These are phyloP conservation scores for Eryngium alpinum DNA, from an alignment of 140 eudicot genomes.

Conservation along the genomic window DNA sequence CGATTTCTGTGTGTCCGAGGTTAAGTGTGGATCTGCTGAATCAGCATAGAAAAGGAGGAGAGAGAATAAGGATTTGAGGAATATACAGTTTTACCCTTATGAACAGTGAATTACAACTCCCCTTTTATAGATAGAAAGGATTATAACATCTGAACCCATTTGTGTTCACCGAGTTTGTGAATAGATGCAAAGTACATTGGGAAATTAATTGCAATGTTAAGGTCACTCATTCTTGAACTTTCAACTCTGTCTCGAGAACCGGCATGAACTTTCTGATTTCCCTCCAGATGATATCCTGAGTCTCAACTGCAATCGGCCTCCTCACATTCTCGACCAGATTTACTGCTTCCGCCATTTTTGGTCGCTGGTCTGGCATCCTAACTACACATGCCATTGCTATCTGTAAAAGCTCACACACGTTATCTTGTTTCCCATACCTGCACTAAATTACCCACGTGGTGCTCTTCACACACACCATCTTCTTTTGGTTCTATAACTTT, in stretches of 20 bases:
- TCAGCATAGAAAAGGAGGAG: too few species aligned
- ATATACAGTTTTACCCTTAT: too few species aligned
- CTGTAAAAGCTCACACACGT: constrained; percentile 90
- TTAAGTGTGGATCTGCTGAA: too few species aligned
- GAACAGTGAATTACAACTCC: too few species aligned
- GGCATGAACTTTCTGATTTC: constrained; percentile 26
- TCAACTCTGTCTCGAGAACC: constrained; percentile 24
- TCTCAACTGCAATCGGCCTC: constrained; percentile 31
- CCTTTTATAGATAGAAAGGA: too few species aligned
- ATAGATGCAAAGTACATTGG: constrained; percentile 13
- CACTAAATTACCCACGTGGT: too few species aligned
- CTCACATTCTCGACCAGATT: constrained; percentile 69
- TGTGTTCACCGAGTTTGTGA: constrained; percentile 52
- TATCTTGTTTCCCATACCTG: constrained; percentile 77
- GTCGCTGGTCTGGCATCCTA: constrained; percentile 70
- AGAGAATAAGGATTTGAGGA: too few species aligned
- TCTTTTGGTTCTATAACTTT: too few species aligned
- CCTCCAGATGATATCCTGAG: constrained; percentile 29
- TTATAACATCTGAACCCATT: too few species aligned
- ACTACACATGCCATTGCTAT: constrained; percentile 84
- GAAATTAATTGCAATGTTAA: background rate
- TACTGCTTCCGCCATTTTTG: constrained; percentile 73
- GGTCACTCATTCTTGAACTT: constrained; percentile 15
- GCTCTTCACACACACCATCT: too few species aligned
- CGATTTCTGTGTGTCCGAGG: too few species aligned